A percentile compares a stretch with the other conserved stretches of the same genome.
Evolutionary conservation across 306 rosid genomes (phyloP).

Genomic region (Nissolia schottii): DNA sequence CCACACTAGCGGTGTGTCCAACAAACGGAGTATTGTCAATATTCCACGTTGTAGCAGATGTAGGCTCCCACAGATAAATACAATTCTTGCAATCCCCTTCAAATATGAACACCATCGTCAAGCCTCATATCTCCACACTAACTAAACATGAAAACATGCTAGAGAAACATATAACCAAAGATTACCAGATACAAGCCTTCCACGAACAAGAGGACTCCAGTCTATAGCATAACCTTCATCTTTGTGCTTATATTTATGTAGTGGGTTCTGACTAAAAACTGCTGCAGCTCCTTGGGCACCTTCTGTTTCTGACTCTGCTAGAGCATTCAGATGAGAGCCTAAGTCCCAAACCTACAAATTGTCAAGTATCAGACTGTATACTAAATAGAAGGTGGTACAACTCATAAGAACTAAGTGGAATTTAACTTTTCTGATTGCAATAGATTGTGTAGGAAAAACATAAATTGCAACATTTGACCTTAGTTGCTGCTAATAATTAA

Average conservation of each 20-base stretch:
- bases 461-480: not conserved
- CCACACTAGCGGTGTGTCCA: conserved; percentile 83
- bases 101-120: conserved; percentile 15
- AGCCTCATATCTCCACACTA: conserved; percentile 1
- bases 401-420: not conserved
- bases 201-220: conserved; percentile 77
- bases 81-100: conserved; percentile 80
- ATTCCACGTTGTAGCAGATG: conserved; percentile 71
- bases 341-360: conserved; percentile 81
- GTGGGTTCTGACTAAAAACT: conserved; percentile 62
- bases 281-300: conserved; percentile 64
- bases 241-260: conserved; percentile 60
- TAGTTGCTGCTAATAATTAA: not conserved
- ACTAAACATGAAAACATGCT: not conserved
- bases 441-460: not conserved
- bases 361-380: conserved; percentile 17
- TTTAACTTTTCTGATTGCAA: not conserved
- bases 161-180: not conserved
- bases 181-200: conserved; percentile 86
- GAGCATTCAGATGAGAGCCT: conserved; percentile 71
- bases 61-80: conserved; percentile 87
- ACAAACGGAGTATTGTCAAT: conserved; percentile 58
- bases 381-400: not conserved
- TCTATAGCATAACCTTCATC: conserved; percentile 94
- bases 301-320: conserved; percentile 70